Base-by-base conservation (phyloP, 768 basidiomycete species). In the Crepidotus variabilis region DNA sequence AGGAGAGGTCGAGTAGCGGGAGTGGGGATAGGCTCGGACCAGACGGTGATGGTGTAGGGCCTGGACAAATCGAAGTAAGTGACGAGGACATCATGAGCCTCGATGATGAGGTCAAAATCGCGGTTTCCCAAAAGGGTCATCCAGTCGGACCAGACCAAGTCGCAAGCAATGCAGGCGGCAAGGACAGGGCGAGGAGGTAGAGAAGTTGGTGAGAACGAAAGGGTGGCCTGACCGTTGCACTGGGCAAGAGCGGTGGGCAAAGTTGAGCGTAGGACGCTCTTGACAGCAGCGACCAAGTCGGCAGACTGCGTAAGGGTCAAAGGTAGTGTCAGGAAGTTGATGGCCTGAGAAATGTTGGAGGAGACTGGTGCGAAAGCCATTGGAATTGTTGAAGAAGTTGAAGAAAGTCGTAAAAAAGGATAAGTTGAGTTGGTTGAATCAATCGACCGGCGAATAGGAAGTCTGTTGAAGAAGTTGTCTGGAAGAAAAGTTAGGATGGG, bases 241-340 rank as follows among this genome's bases (percentile, higher is more conserved):
- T 60, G 28, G 47, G 60, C 55, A 58, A 63, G 57, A 53, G 58
- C 60, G 21, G 64, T 60, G 18, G 60, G 58, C 55, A 74, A 66
- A 47, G 71, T 68, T 21, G 69, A 63, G 54, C 69, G 69, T 50
- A 76, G 66, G 47, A 75, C 63, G 23, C 62, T 47, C 56, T 70
- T 65, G 32, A 75, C 56, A 35, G 62, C 56, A 16, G 60, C 39
- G 55, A 73, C 59, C 51, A 62, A 63, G 33, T 58, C 51, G 5
- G 67, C 52, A 18, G 68, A 34, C 51, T 69, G 59, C 36, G 65
- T 60, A 21, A 68, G 54, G 39, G 70, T 48, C 36, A 78, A 64
- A 23, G 76, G 74, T 10, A 70, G 67, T 2, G 72, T 74, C 24
- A 78, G 61, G 63, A 76, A 76, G 48, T 58, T 61, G 56, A 73